phyloP scores from a whole-genome alignment of 305 asterid genomes.

The Fraxinus baroniana region DNA sequence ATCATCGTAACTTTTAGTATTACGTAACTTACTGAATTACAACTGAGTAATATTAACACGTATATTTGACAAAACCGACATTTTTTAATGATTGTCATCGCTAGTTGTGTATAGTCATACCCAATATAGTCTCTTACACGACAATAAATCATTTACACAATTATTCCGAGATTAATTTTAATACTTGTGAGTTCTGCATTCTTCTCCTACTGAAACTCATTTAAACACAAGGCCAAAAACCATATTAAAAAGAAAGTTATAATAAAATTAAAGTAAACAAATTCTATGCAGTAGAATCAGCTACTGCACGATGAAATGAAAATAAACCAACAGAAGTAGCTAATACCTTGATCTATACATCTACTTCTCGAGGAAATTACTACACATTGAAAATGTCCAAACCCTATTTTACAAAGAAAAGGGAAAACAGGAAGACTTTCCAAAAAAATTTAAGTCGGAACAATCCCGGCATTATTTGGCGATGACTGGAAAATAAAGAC shows the following conservation, averaged over 20 bases:
- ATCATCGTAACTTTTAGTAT: neutral
- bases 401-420: neutral
- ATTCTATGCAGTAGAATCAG: constrained; percentile 13
- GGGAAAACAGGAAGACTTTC: neutral
- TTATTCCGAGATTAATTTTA: neutral
- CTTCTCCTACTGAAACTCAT: neutral
- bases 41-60: too few species aligned
- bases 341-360: constrained; percentile 32
- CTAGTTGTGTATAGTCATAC: neutral
- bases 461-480: constrained; percentile 37
- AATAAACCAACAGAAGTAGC: constrained; percentile 12
- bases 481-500: constrained; percentile 41
- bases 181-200: neutral
- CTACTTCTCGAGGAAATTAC: constrained; percentile 28
- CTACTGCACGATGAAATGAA: constrained; percentile 13
- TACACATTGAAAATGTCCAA: constrained; percentile 17
- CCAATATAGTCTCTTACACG: neutral
- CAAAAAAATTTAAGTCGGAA: constrained; percentile 56
- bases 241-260: neutral
- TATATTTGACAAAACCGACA: neutral
- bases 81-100: neutral
- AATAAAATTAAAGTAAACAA: neutral
- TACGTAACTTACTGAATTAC: neutral
- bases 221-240: neutral
- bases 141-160: neutral